Conservation (phyloP, 805 yeast genomes). For the Candida quercuum region DNA sequence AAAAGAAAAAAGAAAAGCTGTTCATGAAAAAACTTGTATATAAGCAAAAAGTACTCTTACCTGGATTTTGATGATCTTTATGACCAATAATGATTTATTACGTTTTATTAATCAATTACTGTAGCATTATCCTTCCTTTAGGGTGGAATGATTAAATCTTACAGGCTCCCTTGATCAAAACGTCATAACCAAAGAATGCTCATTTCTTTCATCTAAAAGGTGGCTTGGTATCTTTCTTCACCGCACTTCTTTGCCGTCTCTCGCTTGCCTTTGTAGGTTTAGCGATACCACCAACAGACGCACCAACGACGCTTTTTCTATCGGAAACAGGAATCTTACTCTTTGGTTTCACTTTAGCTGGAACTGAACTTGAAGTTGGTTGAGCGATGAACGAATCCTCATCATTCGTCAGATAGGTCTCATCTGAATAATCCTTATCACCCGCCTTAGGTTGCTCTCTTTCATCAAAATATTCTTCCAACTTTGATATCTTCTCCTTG, state of each 20-base stretch:
- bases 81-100: too few species aligned
- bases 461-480: constrained; percentile 16
- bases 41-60: too few species aligned
- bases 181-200: too few species aligned
- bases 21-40: too few species aligned
- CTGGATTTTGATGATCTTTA: too few species aligned
- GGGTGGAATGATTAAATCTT: too few species aligned
- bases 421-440: constrained; percentile 5
- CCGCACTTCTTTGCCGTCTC: constrained; percentile 10
- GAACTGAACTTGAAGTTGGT: constrained; percentile 16
- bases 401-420: constrained; percentile 28
- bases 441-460: constrained; percentile 4
- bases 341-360: not conserved
- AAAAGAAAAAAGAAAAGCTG: too few species aligned
- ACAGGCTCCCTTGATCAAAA: not conserved
- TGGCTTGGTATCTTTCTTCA: constrained; percentile 16
- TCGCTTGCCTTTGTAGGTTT: constrained; percentile 21
- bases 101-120: too few species aligned
- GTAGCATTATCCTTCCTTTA: too few species aligned
- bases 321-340: constrained; percentile 10
- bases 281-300: constrained; percentile 9
- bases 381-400: constrained; percentile 25
- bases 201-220: constrained; percentile 16
- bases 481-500: constrained; percentile 13
- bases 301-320: constrained; percentile 4